A percentile compares a stretch with the other conserved stretches of the same genome.
These are phyloP conservation scores for Chionographis japonica DNA, from an alignment of 106 monocot genomes.

Conservation along the genomic window DNA sequence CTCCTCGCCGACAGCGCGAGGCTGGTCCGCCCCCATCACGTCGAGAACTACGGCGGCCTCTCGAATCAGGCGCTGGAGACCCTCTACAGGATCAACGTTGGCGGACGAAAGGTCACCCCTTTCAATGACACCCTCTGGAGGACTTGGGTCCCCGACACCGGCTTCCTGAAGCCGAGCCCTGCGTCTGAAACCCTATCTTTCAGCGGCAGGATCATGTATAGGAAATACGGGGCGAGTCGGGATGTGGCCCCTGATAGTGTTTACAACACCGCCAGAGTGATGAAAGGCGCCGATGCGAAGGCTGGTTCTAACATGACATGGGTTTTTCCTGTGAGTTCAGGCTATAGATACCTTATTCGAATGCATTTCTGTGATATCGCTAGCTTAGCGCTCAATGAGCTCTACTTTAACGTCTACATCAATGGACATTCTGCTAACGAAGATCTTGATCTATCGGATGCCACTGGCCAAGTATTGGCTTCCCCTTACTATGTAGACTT, in stretches of 20 bases:
- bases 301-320: constrained; percentile 55
- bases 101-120: constrained; percentile 75
- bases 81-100: constrained; percentile 67
- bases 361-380: constrained; percentile 96
- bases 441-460: constrained; percentile 70
- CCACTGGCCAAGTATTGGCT: constrained; percentile 42
- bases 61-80: constrained; percentile 53
- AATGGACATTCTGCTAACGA: constrained; percentile 57
- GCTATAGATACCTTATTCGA: constrained; percentile 57
- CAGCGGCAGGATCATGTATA: constrained; percentile 61
- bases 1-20: constrained; percentile 47
- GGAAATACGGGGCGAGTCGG: constrained; percentile 48
- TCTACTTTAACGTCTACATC: constrained; percentile 64
- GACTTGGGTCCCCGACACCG: constrained; percentile 64
- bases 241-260: constrained; percentile 83
- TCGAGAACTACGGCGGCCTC: constrained; percentile 28
- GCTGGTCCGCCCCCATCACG: constrained; percentile 20
- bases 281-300: constrained; percentile 8
- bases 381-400: constrained; percentile 69
- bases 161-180: constrained; percentile 21
- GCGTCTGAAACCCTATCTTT: constrained; percentile 20
- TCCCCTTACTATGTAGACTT: constrained; percentile 85
- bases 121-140: constrained; percentile 92
- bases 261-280: constrained; percentile 49
- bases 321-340: constrained; percentile 53